Evolutionary conservation across 306 rosid genomes (phyloP).

Genomic region (Biancaea sappan): DNA sequence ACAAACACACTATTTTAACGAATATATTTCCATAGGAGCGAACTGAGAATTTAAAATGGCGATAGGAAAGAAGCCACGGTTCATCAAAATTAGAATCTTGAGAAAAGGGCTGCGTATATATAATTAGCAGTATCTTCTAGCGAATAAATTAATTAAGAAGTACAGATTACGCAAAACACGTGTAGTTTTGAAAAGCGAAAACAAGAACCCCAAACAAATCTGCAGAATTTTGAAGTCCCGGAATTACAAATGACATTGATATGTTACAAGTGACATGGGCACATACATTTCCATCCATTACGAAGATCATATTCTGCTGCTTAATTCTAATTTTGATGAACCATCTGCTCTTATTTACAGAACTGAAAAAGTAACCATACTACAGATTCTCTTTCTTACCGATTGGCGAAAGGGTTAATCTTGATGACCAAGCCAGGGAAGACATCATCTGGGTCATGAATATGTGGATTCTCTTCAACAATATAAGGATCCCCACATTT

Average conservation of each 20-base stretch:
- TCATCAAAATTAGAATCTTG: no score
- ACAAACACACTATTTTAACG: no score
- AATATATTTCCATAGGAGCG: no score
- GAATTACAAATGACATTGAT: not conserved
- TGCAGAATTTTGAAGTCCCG: not conserved
- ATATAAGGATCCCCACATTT: slow-evolving; percentile 80
- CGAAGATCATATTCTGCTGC: not conserved
- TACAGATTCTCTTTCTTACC: not conserved
- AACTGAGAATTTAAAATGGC: no score
- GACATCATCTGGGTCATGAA: slow-evolving; percentile 80
- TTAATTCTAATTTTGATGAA: not conserved
- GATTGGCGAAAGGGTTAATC: slow-evolving; percentile 59
- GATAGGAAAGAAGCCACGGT: no score
- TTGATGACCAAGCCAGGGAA: slow-evolving; percentile 83
- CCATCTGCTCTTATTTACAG: not conserved
- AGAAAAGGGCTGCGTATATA: no score
- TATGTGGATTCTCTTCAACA: slow-evolving; percentile 82
- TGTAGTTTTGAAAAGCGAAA: not conserved
- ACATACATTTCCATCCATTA: not conserved
- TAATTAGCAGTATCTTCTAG: no score
- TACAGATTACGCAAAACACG: not conserved
- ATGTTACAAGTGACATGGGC: not conserved
- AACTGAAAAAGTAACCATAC: not conserved
- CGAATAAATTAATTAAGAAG: no score
- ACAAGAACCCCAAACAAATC: not conserved